Evolutionary conservation across 495 filamentous ascomycete genomes (phyloP).

Genomic region (Haplographium delicatum): DNA sequence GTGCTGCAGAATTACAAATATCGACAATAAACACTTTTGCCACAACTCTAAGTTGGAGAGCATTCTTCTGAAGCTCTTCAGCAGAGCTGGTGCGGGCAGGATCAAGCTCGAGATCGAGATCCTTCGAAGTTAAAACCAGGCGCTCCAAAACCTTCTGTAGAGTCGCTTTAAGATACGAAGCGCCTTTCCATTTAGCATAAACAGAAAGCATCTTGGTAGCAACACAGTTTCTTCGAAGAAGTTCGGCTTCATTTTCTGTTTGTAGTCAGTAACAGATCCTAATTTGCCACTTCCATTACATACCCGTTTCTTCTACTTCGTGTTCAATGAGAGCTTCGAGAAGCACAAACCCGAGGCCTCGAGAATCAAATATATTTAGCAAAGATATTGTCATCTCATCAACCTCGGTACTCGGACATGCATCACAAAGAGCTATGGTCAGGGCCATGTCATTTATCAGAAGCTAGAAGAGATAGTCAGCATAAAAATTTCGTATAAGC

Average conservation of each 20-base stretch:
- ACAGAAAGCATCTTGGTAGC: constrained; percentile 65
- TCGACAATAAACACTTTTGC: constrained; percentile 63
- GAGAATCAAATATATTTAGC: constrained; percentile 61
- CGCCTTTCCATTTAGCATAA: constrained; percentile 64
- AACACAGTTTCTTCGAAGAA: constrained; percentile 58
- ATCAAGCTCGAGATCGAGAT: constrained; percentile 60
- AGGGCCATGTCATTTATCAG: constrained; percentile 54
- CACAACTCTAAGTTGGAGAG: constrained; percentile 52
- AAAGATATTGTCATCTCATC: constrained; percentile 61
- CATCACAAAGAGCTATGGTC: constrained; percentile 54
- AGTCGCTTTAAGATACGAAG: constrained; percentile 54
- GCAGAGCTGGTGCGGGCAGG: constrained; percentile 48
- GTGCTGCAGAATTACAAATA: constrained; percentile 52
- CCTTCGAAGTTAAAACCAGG: constrained; percentile 53
- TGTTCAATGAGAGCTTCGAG: constrained; percentile 60
- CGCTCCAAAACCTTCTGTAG: constrained; percentile 57
- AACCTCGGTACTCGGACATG: constrained; percentile 58
- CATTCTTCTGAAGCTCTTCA: constrained; percentile 57
- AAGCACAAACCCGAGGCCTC: constrained; percentile 53
- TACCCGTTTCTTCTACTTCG: constrained; percentile 57
- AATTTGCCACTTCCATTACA: background rate
- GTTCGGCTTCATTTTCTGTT: constrained; percentile 56
- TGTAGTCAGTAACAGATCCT: background rate
- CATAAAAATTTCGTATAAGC: background rate
- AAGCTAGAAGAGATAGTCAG: constrained; percentile 31